Evolutionary conservation across 257 asterid genomes (phyloP).

Genomic region (Hygrophila difformis): DNA sequence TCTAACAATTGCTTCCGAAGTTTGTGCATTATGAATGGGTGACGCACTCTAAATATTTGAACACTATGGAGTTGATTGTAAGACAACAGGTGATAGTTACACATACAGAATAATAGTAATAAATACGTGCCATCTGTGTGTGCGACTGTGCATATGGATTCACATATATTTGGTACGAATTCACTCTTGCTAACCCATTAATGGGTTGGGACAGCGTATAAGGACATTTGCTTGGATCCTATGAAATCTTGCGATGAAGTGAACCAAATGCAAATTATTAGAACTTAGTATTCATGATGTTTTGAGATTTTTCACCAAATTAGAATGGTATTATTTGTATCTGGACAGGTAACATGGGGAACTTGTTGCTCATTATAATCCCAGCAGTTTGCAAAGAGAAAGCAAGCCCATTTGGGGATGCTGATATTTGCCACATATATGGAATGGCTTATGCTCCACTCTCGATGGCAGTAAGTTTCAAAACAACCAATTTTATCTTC

Average conservation of each 20-base stretch:
- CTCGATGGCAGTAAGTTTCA: constrained; percentile 81
- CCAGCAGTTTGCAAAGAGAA: constrained; percentile 89
- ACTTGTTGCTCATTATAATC: constrained; percentile 74
- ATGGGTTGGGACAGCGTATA: too few relatives aligned
- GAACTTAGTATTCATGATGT: background rate
- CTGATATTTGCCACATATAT: constrained; percentile 41
- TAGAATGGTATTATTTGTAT: background rate
- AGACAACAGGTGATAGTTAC: too few relatives aligned
- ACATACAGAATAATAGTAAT: too few relatives aligned
- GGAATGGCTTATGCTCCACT: constrained; percentile 91
- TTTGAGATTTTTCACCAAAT: background rate
- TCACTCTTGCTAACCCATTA: too few relatives aligned
- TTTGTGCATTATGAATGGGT: too few relatives aligned
- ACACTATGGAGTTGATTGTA: background rate
- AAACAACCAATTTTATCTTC: too few relatives aligned
- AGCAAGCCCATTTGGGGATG: constrained; percentile 84
- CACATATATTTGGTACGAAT: too few relatives aligned
- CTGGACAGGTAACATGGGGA: constrained; percentile 72
- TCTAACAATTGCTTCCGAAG: too few relatives aligned
- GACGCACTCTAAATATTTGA: background rate
- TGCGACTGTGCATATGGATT: too few relatives aligned
- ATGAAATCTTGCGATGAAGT: background rate
- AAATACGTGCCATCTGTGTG: too few relatives aligned
- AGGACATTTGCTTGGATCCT: too few relatives aligned
- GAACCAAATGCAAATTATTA: background rate